Base-by-base conservation (phyloP, 352 stramenopile species). In the Phytopythium chamaehyphon region DNA sequence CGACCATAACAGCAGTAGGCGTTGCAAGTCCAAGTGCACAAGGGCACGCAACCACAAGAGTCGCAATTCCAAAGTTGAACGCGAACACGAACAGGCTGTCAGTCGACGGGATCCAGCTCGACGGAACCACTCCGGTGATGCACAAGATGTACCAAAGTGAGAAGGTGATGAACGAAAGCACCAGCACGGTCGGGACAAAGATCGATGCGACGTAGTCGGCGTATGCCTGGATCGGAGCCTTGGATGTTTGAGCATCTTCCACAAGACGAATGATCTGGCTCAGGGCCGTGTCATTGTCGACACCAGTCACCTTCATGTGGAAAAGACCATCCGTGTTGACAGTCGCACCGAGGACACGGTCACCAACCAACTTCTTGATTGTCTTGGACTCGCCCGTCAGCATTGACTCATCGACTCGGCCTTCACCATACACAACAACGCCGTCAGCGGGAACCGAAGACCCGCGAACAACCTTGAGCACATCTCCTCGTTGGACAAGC, bases 241-340 rank as follows among this genome's bases (percentile, higher is more conserved):
- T 98, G 19, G 81, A 93, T 18, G 95, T 95, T 81, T 99, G 98
- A 3, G 97, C 98, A 24, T 98, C 88, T 68, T 99, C 94, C 21
- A 99, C 96, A 14, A 99, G 80, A n/a, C 88, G 82, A 55, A 99
- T 96, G 51, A 99, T 99, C 64, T 99, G 95, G 40, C 95, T 93
- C 31, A 99, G 54, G 14, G 96, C 85, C 12, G 95, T 98, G 56
- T 98, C 86, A 23, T 86, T 87, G 31, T 96, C 96, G 9, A 98
- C 78, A 22, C 85, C 81, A 2, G 92, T 98, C 9, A 98, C 95
- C 28, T 83, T 78, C 71, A 98, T 95, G 52, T 97, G 71, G 50
- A 98, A 91, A 16, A 95, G 67, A 0, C 88, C 91, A 21, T 97
- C 75, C 42, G 88, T 73, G 64, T 98, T 98, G 2, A 98, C 76